phyloP scores from a whole-genome alignment of 768 basidiomycete species.

The Psilocybe cubensis region DNA sequence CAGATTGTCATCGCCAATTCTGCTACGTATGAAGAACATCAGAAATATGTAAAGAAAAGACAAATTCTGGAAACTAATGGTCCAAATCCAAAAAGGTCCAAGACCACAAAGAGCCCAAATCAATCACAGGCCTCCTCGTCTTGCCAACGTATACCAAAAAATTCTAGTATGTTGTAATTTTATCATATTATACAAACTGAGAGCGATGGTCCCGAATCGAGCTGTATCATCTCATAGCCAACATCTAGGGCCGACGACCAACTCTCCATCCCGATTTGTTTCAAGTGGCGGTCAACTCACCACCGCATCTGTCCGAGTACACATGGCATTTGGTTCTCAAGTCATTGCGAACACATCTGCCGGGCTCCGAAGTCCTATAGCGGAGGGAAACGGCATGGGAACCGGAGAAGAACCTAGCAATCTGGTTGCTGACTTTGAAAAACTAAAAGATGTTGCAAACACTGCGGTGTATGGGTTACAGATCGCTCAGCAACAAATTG shows the following conservation, averaged over 20 bases:
- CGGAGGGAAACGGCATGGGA: background rate
- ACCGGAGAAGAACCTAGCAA: background rate
- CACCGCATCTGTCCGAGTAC: no score
- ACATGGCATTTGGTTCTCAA: no score
- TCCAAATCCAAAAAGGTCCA: background rate
- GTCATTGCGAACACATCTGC: no score
- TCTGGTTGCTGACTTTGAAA: background rate
- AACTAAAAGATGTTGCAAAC: background rate
- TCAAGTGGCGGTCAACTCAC: no score
- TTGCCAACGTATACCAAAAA: background rate
- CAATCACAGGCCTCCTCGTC: background rate
- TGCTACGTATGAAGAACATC: background rate
- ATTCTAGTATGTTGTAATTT: background rate
- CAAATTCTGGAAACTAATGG: background rate
- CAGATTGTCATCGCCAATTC: background rate
- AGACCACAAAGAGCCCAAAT: background rate
- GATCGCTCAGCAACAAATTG: background rate
- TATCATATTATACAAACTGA: no score
- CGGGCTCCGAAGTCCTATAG: no score
- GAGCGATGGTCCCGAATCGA: no score
- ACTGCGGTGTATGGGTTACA: background rate
- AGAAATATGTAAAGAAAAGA: background rate
- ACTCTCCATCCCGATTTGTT: no score
- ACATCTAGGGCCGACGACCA: no score
- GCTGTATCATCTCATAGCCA: no score